Evolutionary conservation across 1,139 yeast species (phyloP).

Genomic region (Maudiozyma humilis): DNA sequence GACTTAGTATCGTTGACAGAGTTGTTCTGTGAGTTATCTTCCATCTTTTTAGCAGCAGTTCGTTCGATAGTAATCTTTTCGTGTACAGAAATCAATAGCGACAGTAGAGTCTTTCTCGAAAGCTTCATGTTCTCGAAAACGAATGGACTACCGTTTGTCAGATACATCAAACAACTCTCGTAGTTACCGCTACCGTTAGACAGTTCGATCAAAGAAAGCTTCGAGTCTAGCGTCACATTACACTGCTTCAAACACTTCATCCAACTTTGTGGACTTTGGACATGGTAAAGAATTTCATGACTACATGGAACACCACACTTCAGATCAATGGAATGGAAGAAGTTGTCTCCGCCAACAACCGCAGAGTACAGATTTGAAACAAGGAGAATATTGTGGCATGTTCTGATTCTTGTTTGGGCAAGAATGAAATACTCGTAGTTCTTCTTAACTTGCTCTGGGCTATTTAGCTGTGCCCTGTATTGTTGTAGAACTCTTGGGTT

Average conservation of each 20-base stretch:
- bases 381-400: slow-evolving; percentile 70
- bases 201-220: slow-evolving; percentile 44
- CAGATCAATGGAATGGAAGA: slow-evolving; percentile 50
- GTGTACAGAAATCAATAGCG: slow-evolving; percentile 64
- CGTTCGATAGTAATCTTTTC: slow-evolving; percentile 53
- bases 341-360: slow-evolving; percentile 53
- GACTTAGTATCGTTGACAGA: slow-evolving; percentile 40
- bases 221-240: slow-evolving; percentile 38
- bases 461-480: slow-evolving; percentile 27
- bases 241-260: slow-evolving; percentile 31
- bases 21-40: neutral
- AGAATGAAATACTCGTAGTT: slow-evolving; percentile 68
- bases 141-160: slow-evolving; percentile 39
- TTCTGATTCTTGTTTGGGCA: slow-evolving; percentile 79
- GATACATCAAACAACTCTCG: slow-evolving; percentile 41
- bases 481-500: slow-evolving; percentile 32
- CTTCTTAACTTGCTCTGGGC: slow-evolving; percentile 37
- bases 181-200: slow-evolving; percentile 52
- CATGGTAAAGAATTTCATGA: slow-evolving; percentile 62
- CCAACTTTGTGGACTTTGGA: slow-evolving; percentile 56
- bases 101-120: slow-evolving; percentile 51
- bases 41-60: slow-evolving; percentile 24
- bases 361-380: slow-evolving; percentile 65
- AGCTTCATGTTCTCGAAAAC: slow-evolving; percentile 34
- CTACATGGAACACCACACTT: slow-evolving; percentile 65